Conservation (phyloP, 2,329 filamentous ascomycete genomes). For the Paraphaeosphaeria sporulosa region DNA sequence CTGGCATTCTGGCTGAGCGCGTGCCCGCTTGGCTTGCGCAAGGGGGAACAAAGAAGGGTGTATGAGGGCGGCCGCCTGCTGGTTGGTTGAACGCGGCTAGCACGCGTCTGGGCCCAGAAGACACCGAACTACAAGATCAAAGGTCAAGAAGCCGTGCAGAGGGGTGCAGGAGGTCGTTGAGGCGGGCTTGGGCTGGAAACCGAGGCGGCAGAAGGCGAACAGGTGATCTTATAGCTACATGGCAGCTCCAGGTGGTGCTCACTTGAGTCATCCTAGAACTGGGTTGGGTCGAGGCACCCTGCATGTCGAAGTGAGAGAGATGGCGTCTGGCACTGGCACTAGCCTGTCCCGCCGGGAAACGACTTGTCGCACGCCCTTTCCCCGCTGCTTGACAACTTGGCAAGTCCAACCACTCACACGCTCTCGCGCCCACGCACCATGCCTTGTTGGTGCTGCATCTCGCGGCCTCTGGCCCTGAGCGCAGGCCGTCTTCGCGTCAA, state of each 20-base stretch:
- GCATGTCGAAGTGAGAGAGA: slow-evolving; percentile 11
- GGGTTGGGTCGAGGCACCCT: too few species aligned
- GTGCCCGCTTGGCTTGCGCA: slow-evolving; percentile 6
- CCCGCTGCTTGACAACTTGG: slow-evolving; percentile 12
- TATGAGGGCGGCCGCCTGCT: background rate
- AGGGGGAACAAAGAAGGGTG: slow-evolving; percentile 14
- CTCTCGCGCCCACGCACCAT: background rate
- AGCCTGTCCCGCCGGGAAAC: slow-evolving; percentile 3
- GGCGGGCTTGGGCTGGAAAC: background rate
- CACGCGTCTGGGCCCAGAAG: background rate
- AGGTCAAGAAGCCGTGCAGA: background rate
- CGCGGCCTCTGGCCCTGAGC: background rate
- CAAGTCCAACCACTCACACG: background rate
- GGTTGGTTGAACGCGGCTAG: slow-evolving; percentile 29
- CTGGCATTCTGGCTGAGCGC: slow-evolving; percentile 17
- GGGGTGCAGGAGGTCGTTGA: background rate
- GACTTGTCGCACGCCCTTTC: slow-evolving; percentile 10
- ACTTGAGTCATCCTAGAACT: slow-evolving; percentile 16
- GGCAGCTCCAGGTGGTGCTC: background rate
- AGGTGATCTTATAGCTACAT: slow-evolving; percentile 11
- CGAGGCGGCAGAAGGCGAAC: slow-evolving; percentile 3
- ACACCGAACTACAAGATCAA: background rate
- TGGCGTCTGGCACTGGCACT: slow-evolving; percentile 9
- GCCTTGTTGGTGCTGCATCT: background rate
- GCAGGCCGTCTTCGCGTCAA: background rate